Conservation (phyloP, 192 early-diverging fungal genomes). For the Piromyces sp. region DNA sequence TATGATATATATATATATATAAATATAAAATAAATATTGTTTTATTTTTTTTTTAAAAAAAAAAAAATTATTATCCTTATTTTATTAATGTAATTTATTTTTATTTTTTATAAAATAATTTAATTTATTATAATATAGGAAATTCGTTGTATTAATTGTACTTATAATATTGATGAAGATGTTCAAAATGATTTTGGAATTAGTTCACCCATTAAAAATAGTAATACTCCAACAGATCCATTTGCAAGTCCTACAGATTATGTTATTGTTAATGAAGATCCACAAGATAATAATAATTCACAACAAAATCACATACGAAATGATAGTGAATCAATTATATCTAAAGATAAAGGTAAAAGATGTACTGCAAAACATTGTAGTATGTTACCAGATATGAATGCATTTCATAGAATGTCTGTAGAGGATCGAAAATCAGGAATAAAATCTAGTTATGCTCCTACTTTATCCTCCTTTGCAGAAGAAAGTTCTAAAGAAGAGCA, state of each 20-base stretch:
- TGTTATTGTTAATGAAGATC: too few species aligned
- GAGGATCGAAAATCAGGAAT: neutral
- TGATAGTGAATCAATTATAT: neutral
- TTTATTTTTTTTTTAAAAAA: too few species aligned
- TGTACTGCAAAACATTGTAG: neutral
- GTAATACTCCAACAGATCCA: neutral
- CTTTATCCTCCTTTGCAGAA: neutral
- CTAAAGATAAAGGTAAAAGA: neutral
- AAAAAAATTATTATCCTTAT: too few species aligned
- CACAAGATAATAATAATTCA: too few species aligned
- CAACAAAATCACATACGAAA: too few species aligned
- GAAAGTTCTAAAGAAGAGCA: neutral
- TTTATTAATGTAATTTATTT: too few species aligned
- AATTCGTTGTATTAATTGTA: neutral
- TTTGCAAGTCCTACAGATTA: too few species aligned
- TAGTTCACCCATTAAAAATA: neutral
- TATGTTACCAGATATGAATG: neutral
- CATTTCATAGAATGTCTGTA: neutral
- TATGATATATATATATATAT: too few species aligned
- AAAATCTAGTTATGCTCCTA: neutral
- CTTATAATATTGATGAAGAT: neutral
- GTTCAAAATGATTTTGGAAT: neutral
- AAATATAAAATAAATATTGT: too few species aligned
- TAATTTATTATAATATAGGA: neutral
- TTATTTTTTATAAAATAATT: too few species aligned